Evolutionary conservation across 257 asterid species (phyloP).

Genomic region (Ajuga chamaepitys): DNA sequence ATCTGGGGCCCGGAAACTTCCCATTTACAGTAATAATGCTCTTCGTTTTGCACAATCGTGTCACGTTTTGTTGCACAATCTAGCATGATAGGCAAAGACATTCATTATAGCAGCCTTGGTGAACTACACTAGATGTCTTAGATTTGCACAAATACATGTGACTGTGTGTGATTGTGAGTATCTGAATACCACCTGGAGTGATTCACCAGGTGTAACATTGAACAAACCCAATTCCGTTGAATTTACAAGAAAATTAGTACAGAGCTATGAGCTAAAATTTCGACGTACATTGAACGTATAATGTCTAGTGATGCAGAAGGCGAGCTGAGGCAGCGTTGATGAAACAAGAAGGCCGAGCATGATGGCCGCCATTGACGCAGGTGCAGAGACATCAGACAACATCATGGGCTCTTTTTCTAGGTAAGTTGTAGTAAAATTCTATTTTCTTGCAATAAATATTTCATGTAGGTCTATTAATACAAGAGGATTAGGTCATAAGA

Average conservation of each 20-base stretch:
- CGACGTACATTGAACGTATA: constrained; percentile 56
- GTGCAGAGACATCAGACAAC: constrained; percentile 2
- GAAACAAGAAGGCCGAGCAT: constrained; percentile 20
- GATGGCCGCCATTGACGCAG: constrained; percentile 20
- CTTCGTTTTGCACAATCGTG: constrained; percentile 54
- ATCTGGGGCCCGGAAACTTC: constrained; percentile 52
- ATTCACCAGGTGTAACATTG: no score
- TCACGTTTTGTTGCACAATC: constrained; percentile 53
- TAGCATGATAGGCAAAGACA: constrained; percentile 12
- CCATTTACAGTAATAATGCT: constrained; percentile 53
- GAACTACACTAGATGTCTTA: no score
- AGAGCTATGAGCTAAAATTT: background rate
- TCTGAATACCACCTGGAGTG: no score
- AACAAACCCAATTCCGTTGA: background rate
- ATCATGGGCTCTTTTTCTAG: background rate
- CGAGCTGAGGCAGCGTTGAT: constrained; percentile 32
- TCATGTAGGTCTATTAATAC: constrained; percentile 20
- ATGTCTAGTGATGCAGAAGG: constrained; percentile 35
- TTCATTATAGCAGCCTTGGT: background rate
- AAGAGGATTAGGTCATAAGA: constrained; percentile 30
- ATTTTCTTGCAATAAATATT: background rate
- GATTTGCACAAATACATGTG: no score
- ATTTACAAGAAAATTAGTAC: background rate
- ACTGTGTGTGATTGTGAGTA: no score
- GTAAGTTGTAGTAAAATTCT: background rate